These are phyloP conservation scores for Gastrodia elata DNA, from an alignment of 106 monocot genomes.

Conservation along the genomic window DNA sequence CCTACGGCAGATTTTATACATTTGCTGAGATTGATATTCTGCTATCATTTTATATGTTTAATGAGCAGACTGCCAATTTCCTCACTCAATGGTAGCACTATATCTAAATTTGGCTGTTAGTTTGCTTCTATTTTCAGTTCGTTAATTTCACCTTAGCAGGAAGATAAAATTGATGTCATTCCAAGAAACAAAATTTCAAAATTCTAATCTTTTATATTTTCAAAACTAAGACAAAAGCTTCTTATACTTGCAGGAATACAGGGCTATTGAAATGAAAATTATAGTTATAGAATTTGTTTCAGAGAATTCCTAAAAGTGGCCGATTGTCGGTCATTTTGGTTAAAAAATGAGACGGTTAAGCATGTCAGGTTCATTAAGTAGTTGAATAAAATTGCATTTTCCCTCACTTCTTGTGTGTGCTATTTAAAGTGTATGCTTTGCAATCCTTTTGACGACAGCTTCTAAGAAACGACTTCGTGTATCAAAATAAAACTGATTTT, in stretches of 20 bases:
- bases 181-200: too few species aligned
- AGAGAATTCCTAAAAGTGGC: background rate
- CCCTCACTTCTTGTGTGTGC: background rate
- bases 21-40: too few species aligned
- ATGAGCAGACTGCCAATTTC: too few species aligned
- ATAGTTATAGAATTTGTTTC: background rate
- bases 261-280: background rate
- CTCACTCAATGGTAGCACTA: too few species aligned
- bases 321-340: background rate
- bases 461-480: too few species aligned
- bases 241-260: background rate
- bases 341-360: background rate
- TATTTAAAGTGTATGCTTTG: background rate
- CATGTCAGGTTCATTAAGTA: background rate
- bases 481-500: background rate
- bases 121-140: too few species aligned
- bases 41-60: too few species aligned
- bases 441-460: background rate
- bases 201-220: too few species aligned
- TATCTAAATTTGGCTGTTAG: too few species aligned
- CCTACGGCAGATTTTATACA: too few species aligned
- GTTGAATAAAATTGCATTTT: background rate
- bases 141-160: too few species aligned
- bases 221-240: background rate
- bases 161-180: too few species aligned